phyloP scores from a whole-genome alignment of 2,329 filamentous ascomycete genomes.

The Emmonsiellopsis sp. region DNA sequence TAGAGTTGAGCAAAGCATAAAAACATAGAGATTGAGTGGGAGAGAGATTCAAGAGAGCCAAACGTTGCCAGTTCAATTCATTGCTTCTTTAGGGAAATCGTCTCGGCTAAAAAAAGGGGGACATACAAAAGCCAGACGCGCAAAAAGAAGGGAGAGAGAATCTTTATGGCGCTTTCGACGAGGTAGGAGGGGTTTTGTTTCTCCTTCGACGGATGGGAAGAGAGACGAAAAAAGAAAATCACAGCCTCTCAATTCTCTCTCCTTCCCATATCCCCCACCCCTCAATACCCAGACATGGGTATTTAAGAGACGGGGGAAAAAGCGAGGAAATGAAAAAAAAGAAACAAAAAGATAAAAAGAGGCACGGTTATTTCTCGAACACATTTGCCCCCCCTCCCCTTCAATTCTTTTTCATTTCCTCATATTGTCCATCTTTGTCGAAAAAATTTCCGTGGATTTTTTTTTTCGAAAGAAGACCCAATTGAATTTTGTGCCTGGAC shows the following conservation, averaged over 20 bases:
- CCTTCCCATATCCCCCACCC: background rate
- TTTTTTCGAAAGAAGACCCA: slow-evolving; percentile 9
- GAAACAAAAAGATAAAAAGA: background rate
- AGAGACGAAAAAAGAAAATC: too few species aligned
- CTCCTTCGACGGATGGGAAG: too few species aligned
- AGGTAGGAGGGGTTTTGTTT: too few species aligned
- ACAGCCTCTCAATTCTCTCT: too few species aligned
- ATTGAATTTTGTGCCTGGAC: slow-evolving; percentile 24
- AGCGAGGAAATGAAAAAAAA: background rate
- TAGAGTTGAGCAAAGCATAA: too few species aligned
- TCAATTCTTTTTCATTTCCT: background rate
- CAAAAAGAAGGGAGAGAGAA: too few species aligned
- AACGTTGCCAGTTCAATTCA: background rate
- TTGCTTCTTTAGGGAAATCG: background rate
- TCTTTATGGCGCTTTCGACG: too few species aligned
- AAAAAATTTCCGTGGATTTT: background rate
- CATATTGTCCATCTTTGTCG: background rate
- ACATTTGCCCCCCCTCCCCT: background rate
- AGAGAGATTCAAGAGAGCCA: too few species aligned
- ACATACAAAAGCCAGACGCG: background rate
- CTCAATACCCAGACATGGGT: background rate
- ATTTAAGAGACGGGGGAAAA: background rate
- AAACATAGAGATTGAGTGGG: too few species aligned
- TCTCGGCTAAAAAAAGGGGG: background rate
- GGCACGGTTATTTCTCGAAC: background rate